A percentile compares a stretch with the other conserved stretches of the same genome.
phyloP scores from a whole-genome alignment of 345 rosid species.

The Barbarea vulgaris region DNA sequence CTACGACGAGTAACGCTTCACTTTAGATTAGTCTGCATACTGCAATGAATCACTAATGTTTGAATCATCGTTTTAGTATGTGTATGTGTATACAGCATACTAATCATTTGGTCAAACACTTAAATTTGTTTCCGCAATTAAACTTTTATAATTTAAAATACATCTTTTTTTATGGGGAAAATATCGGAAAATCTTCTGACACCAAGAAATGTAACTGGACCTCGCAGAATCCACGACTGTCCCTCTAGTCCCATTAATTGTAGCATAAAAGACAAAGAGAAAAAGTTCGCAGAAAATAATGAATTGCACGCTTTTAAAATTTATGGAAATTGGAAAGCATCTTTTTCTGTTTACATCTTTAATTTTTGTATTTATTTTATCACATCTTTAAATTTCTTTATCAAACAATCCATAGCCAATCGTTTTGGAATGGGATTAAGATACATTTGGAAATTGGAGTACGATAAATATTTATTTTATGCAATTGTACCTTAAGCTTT shows the following conservation, averaged over 20 bases:
- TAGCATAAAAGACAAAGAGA: constrained; percentile 21
- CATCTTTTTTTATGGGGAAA: background rate
- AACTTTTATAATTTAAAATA: background rate
- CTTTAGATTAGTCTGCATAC: background rate
- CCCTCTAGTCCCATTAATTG: constrained; percentile 32
- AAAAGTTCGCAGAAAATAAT: constrained; percentile 13
- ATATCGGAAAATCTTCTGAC: constrained; percentile 17
- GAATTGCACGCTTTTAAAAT: constrained; percentile 16
- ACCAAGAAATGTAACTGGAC: constrained; percentile 42
- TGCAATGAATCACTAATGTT: background rate
- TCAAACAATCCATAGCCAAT: constrained; percentile 9
- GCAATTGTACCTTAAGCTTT: background rate
- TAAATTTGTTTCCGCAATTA: background rate
- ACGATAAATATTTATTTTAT: background rate
- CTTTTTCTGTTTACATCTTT: background rate
- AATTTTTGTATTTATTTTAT: no score
- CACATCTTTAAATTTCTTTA: background rate
- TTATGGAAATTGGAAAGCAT: constrained; percentile 25
- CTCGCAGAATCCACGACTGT: constrained; percentile 44
- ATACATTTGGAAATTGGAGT: constrained; percentile 2
- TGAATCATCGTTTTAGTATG: background rate
- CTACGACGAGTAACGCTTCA: background rate
- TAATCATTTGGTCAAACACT: background rate
- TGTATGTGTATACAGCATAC: no score
- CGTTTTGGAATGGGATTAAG: background rate